phyloP scores from a whole-genome alignment of 805 yeast species.

The Sugiyamaella smithiae region DNA sequence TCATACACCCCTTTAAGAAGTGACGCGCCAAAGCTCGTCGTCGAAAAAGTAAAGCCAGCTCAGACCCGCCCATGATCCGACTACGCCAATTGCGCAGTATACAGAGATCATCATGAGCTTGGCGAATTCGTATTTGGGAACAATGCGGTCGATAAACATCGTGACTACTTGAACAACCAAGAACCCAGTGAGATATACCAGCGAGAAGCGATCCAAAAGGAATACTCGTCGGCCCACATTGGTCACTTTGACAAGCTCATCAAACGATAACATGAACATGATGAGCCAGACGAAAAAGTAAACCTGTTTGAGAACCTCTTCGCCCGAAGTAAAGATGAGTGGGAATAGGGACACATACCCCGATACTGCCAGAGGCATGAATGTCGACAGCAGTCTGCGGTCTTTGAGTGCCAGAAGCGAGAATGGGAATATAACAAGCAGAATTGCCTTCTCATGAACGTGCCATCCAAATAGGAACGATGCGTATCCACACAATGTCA shows the following conservation, averaged over 20 bases:
- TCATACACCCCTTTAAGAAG: too few species aligned
- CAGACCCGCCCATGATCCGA: constrained; percentile 83
- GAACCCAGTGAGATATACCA: constrained; percentile 64
- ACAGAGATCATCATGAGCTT: constrained; percentile 80
- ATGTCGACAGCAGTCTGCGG: constrained; percentile 66
- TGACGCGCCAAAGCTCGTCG: constrained; percentile 40
- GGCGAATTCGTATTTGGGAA: constrained; percentile 66
- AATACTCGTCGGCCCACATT: constrained; percentile 39
- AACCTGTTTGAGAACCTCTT: constrained; percentile 69
- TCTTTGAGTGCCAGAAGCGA: constrained; percentile 72
- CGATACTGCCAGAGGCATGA: constrained; percentile 66
- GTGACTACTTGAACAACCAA: constrained; percentile 58
- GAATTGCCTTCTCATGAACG: constrained; percentile 96
- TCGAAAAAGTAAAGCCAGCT: constrained; percentile 86
- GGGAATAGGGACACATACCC: constrained; percentile 91
- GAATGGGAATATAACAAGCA: constrained; percentile 84
- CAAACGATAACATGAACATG: constrained; percentile 67
- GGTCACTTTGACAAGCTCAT: constrained; percentile 42
- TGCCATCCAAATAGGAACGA: constrained; percentile 98
- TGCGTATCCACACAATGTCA: constrained; percentile 87
- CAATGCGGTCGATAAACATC: constrained; percentile 52
- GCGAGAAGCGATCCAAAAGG: constrained; percentile 66
- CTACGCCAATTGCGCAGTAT: constrained; percentile 81
- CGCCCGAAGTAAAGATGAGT: constrained; percentile 72
- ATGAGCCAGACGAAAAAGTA: constrained; percentile 86